Conservation (phyloP, 257 asterid species). For the Pogostemon cablin region DNA sequence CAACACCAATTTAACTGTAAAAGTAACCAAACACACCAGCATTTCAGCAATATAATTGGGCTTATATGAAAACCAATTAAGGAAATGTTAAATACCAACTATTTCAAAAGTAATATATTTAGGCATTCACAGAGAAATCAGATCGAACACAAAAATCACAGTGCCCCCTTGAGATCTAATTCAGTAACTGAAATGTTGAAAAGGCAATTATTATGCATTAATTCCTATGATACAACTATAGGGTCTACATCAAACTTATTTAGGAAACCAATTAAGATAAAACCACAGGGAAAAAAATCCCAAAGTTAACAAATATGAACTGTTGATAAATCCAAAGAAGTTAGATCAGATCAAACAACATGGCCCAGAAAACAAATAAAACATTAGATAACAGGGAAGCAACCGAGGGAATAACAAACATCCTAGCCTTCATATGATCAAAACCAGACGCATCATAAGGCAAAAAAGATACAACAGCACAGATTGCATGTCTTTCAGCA, state of each 20-base stretch:
- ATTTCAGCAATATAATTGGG: slow-evolving; percentile 27
- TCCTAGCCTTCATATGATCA: too few species aligned
- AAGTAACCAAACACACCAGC: slow-evolving; percentile 1
- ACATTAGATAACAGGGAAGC: too few species aligned
- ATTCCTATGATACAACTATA: slow-evolving; percentile 28
- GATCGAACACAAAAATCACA: slow-evolving; percentile 32
- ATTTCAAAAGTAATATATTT: slow-evolving; percentile 16
- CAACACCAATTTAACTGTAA: not conserved
- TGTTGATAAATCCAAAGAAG: slow-evolving; percentile 23
- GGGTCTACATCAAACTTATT: slow-evolving; percentile 33
- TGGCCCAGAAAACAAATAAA: not conserved
- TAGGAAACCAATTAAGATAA: slow-evolving; percentile 21
- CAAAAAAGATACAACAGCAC: too few species aligned
- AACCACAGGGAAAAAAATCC: slow-evolving; percentile 19
- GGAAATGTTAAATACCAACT: slow-evolving; percentile 22
- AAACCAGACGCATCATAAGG: too few species aligned
- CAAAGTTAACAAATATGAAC: slow-evolving; percentile 25
- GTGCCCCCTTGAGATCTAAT: slow-evolving; percentile 41
- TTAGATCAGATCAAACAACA: slow-evolving; percentile 57
- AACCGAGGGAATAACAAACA: too few species aligned
- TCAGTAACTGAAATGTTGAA: slow-evolving; percentile 27
- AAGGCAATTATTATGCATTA: slow-evolving; percentile 17
- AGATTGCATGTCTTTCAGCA: too few species aligned
- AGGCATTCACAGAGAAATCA: slow-evolving; percentile 22
- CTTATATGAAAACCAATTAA: slow-evolving; percentile 21